A percentile compares a stretch with the other conserved stretches of the same genome.
phyloP scores from a whole-genome alignment of 768 basidiomycete species.

The Lentinula aciculospora region DNA sequence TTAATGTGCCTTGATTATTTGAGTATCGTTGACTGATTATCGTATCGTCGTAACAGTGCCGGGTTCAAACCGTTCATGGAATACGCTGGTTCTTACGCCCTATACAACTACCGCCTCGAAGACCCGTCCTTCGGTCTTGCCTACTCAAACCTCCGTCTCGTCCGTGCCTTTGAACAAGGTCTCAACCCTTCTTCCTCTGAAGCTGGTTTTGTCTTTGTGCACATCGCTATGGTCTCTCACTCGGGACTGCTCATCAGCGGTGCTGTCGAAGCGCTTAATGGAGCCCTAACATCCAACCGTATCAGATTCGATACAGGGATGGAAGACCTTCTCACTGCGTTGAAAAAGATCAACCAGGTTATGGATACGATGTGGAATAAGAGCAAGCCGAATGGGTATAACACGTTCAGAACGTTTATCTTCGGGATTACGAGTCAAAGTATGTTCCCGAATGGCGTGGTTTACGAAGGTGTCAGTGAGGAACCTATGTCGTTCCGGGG shows the following conservation, averaged over 20 bases:
- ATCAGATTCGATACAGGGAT: conserved; percentile 17
- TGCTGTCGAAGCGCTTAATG: conserved; percentile 18
- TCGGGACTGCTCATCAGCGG: conserved; percentile 19
- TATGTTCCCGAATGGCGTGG: conserved; percentile 27
- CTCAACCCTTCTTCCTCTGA: conserved; percentile 18
- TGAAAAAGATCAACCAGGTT: conserved; percentile 12
- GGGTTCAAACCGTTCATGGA: conserved; percentile 27
- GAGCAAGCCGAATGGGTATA: conserved; percentile 22
- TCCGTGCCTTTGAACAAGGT: conserved; percentile 26
- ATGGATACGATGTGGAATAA: conserved; percentile 24
- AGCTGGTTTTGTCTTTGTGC: conserved; percentile 20
- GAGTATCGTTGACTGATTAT: neutral
- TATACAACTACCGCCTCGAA: conserved; percentile 19
- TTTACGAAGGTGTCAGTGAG: conserved; percentile 25
- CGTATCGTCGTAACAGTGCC: conserved; percentile 1
- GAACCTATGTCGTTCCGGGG: conserved; percentile 24
- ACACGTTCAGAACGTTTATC: conserved; percentile 27
- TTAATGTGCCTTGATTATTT: neutral
- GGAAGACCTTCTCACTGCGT: conserved; percentile 11
- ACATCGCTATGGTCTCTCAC: conserved; percentile 23
- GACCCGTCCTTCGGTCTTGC: conserved; percentile 18
- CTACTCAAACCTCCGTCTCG: conserved; percentile 25
- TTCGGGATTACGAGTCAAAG: conserved; percentile 24
- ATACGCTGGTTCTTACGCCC: conserved; percentile 24
- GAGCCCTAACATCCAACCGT: conserved; percentile 15